These are phyloP conservation scores for Gracilaria domingensis DNA, from an alignment of 23 red algal genomes.

Conservation along the genomic window DNA sequence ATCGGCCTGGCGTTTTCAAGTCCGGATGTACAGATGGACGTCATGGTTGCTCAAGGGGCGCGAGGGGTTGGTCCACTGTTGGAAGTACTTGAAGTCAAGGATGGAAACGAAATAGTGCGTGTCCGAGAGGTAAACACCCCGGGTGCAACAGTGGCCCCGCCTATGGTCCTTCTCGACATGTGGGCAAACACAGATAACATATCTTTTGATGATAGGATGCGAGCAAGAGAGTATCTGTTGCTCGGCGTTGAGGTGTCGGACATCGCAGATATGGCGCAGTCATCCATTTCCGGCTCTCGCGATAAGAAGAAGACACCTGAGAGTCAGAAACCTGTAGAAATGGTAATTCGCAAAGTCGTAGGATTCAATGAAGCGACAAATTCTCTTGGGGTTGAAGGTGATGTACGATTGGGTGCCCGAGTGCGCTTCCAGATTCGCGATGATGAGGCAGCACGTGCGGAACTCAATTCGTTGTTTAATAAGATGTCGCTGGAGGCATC, in stretches of 20 bases:
- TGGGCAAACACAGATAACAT: constrained; percentile 70
- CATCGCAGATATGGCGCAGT: constrained; percentile 32
- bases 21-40: constrained; percentile 53
- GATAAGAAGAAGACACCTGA: constrained; percentile 5
- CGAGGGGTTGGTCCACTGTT: constrained; percentile 55
- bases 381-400: constrained; percentile 44
- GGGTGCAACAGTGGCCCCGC: constrained; percentile 16
- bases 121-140: constrained; percentile 51
- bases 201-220: constrained; percentile 55
- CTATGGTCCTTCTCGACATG: constrained; percentile 73
- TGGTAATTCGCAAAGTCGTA: constrained; percentile 63
- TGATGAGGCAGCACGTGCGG: constrained; percentile 44
- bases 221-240: constrained; percentile 42
- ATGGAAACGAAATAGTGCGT: constrained; percentile 56
- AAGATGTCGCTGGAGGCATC: constrained; percentile 47
- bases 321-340: constrained; percentile 39
- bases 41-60: constrained; percentile 55
- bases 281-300: constrained; percentile 19
- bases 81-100: constrained; percentile 58
- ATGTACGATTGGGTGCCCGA: constrained; percentile 34
- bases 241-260: constrained; percentile 58
- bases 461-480: constrained; percentile 48
- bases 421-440: constrained; percentile 70
- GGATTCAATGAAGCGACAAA: constrained; percentile 48
- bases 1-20: constrained; percentile 41